Evolutionary conservation across 106 monocot species (phyloP).

Genomic region (Allium sativum): DNA sequence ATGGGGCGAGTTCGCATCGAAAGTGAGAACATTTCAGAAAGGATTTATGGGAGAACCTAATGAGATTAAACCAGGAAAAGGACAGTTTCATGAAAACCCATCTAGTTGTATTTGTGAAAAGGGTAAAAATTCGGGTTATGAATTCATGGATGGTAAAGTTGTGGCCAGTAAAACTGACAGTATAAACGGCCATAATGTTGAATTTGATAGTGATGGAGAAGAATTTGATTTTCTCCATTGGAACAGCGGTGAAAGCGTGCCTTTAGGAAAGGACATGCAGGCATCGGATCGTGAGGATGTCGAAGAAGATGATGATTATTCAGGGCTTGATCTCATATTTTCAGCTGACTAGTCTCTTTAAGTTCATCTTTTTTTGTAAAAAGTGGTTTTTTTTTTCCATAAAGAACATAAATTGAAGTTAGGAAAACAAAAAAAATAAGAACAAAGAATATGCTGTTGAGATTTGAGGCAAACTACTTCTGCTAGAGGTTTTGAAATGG

Average conservation of each 20-base stretch:
- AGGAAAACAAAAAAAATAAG: too few species aligned
- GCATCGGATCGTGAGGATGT: background rate
- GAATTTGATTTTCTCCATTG: slow-evolving; percentile 28
- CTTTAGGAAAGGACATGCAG: background rate
- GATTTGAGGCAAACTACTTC: too few species aligned
- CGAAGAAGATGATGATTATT: too few species aligned
- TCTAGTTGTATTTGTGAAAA: slow-evolving; percentile 34
- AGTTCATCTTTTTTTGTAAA: too few species aligned
- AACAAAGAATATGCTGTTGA: too few species aligned
- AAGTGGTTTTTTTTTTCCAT: too few species aligned
- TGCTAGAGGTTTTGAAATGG: too few species aligned
- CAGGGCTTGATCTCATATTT: too few species aligned
- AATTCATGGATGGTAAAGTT: too few species aligned
- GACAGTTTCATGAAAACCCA: slow-evolving; percentile 74
- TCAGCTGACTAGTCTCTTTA: too few species aligned
- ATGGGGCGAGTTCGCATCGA: slow-evolving; percentile 55
- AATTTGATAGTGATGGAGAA: slow-evolving; percentile 9
- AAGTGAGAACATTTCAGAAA: slow-evolving; percentile 33
- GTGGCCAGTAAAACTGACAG: background rate
- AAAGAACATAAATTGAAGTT: too few species aligned
- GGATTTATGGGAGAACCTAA: slow-evolving; percentile 81
- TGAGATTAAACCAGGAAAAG: slow-evolving; percentile 55
- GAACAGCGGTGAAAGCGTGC: slow-evolving; percentile 23
- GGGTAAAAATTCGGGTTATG: background rate
- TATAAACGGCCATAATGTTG: slow-evolving; percentile 1